Conservation (phyloP, 495 filamentous ascomycete species). For the Tuber borchii region DNA sequence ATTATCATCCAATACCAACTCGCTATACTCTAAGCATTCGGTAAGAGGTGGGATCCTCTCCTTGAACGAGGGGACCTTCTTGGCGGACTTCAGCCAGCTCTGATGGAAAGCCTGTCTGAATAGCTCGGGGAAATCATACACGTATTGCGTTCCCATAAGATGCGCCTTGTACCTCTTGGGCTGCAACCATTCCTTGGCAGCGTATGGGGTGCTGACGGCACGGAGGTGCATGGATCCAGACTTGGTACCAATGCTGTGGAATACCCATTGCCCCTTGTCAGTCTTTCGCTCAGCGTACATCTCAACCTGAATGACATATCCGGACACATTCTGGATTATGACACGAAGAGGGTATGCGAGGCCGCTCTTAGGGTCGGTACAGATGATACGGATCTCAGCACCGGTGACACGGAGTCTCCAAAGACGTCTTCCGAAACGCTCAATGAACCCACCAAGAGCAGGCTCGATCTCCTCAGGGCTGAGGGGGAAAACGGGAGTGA, state of each 20-base stretch:
- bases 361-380: slow-evolving; percentile 79
- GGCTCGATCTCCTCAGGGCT: slow-evolving; percentile 85
- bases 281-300: slow-evolving; percentile 96
- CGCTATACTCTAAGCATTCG: slow-evolving; percentile 91
- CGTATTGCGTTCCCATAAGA: slow-evolving; percentile 97
- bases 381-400: slow-evolving; percentile 96
- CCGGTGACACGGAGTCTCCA: slow-evolving; percentile 96
- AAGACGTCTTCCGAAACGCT: slow-evolving; percentile 87
- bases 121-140: slow-evolving; percentile 98
- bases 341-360: slow-evolving; percentile 88
- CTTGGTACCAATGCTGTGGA: slow-evolving; percentile 95
- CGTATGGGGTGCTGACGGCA: slow-evolving; percentile 84
- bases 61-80: slow-evolving; percentile 61
- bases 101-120: slow-evolving; percentile 98
- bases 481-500: slow-evolving; percentile 89
- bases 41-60: slow-evolving; percentile 76
- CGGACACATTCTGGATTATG: slow-evolving; percentile 95
- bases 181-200: slow-evolving; percentile 97
- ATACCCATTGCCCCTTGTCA: slow-evolving; percentile 92
- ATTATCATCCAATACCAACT: slow-evolving; percentile 87
- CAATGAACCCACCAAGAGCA: slow-evolving; percentile 88
- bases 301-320: slow-evolving; percentile 97
- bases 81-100: slow-evolving; percentile 70
- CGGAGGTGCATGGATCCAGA: slow-evolving; percentile 92
- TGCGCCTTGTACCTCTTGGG: slow-evolving; percentile 99